Evolutionary conservation across 176 grass and related monocot species (phyloP), one percentile per base, ranked within the genome.

Genomic region (Alloteropsis semialata): DNA sequence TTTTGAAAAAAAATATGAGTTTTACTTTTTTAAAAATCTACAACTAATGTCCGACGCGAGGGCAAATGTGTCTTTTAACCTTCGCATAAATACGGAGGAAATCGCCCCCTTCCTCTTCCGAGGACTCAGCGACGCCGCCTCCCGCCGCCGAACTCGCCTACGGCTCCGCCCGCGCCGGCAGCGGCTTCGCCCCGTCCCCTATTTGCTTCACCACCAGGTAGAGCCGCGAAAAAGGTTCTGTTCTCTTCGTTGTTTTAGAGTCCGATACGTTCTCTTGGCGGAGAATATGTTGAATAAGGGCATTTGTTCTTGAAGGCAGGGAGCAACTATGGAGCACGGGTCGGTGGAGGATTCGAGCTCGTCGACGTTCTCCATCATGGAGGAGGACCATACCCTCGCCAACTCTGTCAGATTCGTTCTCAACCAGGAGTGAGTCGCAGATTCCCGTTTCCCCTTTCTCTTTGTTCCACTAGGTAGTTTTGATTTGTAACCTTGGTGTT

Each of bases 321-420:
- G 24, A 42, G 55, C 55, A 4, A 62, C n/a, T 46, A 96, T 96
- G 90, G 93, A 92, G 90, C 93, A 93, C 34, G 90, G 90, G 19
- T 89, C 88, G 27, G 28, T 84, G 80, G 60, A 74, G 16, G 88
- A 96, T 82, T 68, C 28, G 38, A 93, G 66, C 4, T 54, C 90
- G 0, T 97, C 91, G 12, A 90, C 91, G 5, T 97, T 97, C 79
- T 90, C 91, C 77, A 78, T 97, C 62, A 69, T 84, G 50, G 91
- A 94, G 8, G 94, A 97, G 85, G 94, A 94, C 70, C 94, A 94
- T 66, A 97, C 89, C 2, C 84, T 97, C 27, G 92, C 91, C 22
- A 97, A 97, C 84, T 90, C 94, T 30, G 87, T 86, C 55, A 90
- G 87, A 94, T 94, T 88, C 25, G 79, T 84, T 27, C 89, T 97